phyloP scores from a whole-genome alignment of 768 basidiomycete species.

The Suillus lakei region DNA sequence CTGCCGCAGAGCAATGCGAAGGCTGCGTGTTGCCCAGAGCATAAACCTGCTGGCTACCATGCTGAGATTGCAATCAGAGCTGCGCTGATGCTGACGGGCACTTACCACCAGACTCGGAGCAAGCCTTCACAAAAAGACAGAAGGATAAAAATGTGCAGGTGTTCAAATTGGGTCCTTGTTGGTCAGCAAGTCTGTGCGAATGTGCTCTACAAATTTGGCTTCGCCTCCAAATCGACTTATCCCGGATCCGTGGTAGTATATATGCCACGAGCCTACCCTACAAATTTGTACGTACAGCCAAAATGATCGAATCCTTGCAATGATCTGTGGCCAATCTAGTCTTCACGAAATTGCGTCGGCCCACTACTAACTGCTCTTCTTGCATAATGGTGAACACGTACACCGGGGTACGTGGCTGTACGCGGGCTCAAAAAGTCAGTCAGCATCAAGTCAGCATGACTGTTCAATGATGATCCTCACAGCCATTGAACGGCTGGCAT shows the following conservation, averaged over 20 bases:
- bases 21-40: slow-evolving; percentile 27
- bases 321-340: neutral
- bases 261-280: too few relatives aligned
- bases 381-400: neutral
- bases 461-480: neutral
- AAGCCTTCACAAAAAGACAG: slow-evolving; percentile 2
- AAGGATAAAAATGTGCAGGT: neutral
- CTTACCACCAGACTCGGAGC: slow-evolving; percentile 8
- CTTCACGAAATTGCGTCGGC: neutral
- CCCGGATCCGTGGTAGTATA: neutral
- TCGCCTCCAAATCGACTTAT: neutral
- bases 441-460: neutral
- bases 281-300: neutral
- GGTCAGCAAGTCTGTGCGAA: neutral
- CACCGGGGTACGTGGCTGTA: neutral
- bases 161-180: neutral
- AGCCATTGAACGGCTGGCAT: neutral
- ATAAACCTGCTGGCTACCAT: slow-evolving; percentile 22
- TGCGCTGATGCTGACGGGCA: slow-evolving; percentile 11
- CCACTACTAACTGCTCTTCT: neutral
- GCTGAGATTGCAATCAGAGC: slow-evolving; percentile 7
- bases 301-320: neutral
- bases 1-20: slow-evolving; percentile 24
- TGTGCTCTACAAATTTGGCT: neutral
- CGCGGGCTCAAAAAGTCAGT: neutral